Conservation (phyloP, 1,284 basidiomycete species). For the Cystobasidium pallidum region DNA sequence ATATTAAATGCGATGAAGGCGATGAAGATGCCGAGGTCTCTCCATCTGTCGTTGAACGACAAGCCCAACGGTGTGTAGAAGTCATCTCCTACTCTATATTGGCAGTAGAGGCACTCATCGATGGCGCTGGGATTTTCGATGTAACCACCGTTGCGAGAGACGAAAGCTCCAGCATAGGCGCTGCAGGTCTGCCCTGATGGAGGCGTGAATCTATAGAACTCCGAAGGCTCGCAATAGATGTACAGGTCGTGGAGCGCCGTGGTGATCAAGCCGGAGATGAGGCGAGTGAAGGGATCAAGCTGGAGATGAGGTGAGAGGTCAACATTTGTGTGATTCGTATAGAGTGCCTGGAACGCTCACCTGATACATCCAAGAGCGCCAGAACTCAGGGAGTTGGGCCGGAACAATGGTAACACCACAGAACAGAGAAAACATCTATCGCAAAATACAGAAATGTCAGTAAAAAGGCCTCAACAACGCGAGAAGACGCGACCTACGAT, state of each 20-base stretch:
- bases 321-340: no score
- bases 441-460: slow-evolving; percentile 57
- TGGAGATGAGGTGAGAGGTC: no score
- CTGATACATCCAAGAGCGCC: slow-evolving; percentile 69
- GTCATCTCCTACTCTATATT: slow-evolving; percentile 68
- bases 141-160: slow-evolving; percentile 70
- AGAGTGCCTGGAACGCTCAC: slow-evolving; percentile 51
- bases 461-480: neutral
- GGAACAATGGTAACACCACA: slow-evolving; percentile 51
- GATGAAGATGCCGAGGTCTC: slow-evolving; percentile 70
- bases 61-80: slow-evolving; percentile 74
- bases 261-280: slow-evolving; percentile 66
- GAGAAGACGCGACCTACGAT: slow-evolving; percentile 58
- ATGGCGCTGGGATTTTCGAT: slow-evolving; percentile 71
- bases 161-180: slow-evolving; percentile 46
- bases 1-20: slow-evolving; percentile 68
- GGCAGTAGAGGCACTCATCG: slow-evolving; percentile 70
- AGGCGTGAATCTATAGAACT: slow-evolving; percentile 45
- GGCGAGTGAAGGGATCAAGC: slow-evolving; percentile 47
- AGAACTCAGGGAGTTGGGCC: slow-evolving; percentile 69
- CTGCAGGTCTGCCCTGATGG: slow-evolving; percentile 45
- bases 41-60: slow-evolving; percentile 63
- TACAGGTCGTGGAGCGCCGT: slow-evolving; percentile 76
- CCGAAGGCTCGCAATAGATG: slow-evolving; percentile 58
- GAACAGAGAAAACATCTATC: slow-evolving; percentile 56